These are phyloP conservation scores for Myriosclerotinia duriaeana DNA, from an alignment of 2,329 filamentous ascomycete genomes.

Conservation along the genomic window DNA sequence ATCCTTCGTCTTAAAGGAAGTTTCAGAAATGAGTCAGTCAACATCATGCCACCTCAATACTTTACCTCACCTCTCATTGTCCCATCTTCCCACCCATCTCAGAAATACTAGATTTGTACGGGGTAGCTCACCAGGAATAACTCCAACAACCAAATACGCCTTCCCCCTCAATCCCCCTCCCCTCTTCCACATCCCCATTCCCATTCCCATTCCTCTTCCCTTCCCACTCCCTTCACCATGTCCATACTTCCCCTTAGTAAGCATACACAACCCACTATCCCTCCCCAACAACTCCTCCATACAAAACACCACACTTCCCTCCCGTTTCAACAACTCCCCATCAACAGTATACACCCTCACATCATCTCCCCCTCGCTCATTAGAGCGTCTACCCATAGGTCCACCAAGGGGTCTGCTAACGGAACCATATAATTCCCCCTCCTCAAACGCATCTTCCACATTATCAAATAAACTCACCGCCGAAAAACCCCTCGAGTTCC, in stretches of 20 bases:
- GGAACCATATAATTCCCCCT: neutral
- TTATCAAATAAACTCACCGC: constrained; percentile 1
- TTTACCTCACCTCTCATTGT: neutral
- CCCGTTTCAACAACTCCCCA: neutral
- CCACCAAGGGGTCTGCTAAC: too few relatives aligned
- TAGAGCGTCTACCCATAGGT: too few relatives aligned
- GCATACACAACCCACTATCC: neutral
- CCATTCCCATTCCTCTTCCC: too few relatives aligned
- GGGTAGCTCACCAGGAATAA: constrained; percentile 16
- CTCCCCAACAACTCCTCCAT: constrained; percentile 6
- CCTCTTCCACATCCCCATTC: too few relatives aligned
- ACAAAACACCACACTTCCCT: neutral
- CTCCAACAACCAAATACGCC: constrained; percentile 15
- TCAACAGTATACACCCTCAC: neutral
- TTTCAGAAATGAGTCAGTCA: neutral
- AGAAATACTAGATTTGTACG: neutral
- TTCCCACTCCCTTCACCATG: too few relatives aligned
- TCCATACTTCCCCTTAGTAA: constrained; percentile 3
- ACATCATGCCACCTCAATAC: neutral
- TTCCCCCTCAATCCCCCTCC: neutral
- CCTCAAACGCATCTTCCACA: neutral
- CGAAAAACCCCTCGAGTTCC: neutral
- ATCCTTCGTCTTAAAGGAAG: neutral
- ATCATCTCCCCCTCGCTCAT: neutral
- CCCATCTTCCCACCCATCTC: neutral